Evolutionary conservation across 345 rosid genomes (phyloP), one percentile per base, ranked within the genome.

Genomic region (Kernera saxatilis): DNA sequence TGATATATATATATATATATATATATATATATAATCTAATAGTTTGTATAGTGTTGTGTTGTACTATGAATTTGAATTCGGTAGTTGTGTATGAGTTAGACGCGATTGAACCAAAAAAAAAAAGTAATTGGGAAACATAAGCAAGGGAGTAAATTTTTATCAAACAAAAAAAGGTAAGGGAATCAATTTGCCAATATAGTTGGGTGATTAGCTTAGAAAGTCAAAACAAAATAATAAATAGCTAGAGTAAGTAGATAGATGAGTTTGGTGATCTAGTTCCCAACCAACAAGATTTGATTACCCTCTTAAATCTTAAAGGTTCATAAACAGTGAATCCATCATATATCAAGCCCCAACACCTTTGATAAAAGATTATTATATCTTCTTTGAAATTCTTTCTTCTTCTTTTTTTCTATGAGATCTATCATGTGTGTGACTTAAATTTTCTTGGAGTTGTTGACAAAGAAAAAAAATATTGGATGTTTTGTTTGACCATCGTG

Each of bases 221-320:
- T 44, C 26, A 5, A 21, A 52, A 36, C 11, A 18, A 36, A 4
- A 55, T 46, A 54, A 58, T 58, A 67, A 51, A 58, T 67, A 74
- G 73, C 13, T 60, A 1, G 73, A 66, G 30, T 58, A 22, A 74
- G 78, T 67, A 59, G 74, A 26, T 57, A 61, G 62, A n/a, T n/a
- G n/a, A n/a, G 74, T 67, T 74, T 67, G 78, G 78, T 74, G 69
- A 74, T 68, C 78, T 48, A 59, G 68, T 48, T 74, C 40, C 52
- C 74, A 74, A 74, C 74, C 49, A 74, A 74, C 78, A 48, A 59
- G 69, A 74, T 68, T 74, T 74, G 69, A 39, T 67, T n/a, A 22
- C 73, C 7, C 71, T 55, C 32, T 44, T 73, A 37, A 55, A 73
- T 55, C 32, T 44, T 73, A 37, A 55, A 73, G 15, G 63, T 55